These are phyloP conservation scores for Pholiota adiposa DNA, from an alignment of 1,284 basidiomycete genomes.

Conservation along the genomic window DNA sequence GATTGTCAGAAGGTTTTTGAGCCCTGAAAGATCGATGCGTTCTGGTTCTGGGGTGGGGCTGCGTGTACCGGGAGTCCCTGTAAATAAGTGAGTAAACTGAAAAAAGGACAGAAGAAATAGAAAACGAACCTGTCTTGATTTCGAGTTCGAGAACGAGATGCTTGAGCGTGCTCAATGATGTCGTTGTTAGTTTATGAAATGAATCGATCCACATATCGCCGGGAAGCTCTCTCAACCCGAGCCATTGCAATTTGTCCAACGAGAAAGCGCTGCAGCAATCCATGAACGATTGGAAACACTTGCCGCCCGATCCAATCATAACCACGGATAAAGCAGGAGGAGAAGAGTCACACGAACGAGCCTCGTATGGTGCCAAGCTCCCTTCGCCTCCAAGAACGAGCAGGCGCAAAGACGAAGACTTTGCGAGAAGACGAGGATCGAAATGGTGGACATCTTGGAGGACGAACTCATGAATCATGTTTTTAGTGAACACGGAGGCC, in stretches of 20 bases:
- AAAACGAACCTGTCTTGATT: background rate
- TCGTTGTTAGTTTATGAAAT: background rate
- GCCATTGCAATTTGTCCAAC: conserved; percentile 6
- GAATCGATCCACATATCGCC: background rate
- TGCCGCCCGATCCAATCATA: conserved; percentile 1
- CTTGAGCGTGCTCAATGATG: background rate
- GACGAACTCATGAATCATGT: background rate
- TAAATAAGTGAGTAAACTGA: background rate
- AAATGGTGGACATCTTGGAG: conserved; percentile 17
- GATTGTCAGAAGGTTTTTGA: background rate
- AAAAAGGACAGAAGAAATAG: background rate
- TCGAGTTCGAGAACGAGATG: conserved; percentile 10
- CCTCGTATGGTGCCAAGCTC: background rate
- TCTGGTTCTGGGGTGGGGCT: background rate
- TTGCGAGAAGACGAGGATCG: conserved; percentile 6
- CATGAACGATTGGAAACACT: conserved; percentile 9
- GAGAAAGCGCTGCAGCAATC: conserved; percentile 8
- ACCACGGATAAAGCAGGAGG: conserved; percentile 5
- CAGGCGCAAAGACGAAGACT: conserved; percentile 1
- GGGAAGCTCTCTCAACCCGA: conserved; percentile 8
- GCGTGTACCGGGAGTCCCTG: background rate
- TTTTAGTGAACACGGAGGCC: background rate
- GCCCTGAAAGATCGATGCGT: background rate
- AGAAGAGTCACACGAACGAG: background rate
- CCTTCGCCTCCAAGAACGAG: conserved; percentile 10